These are phyloP conservation scores for Trifolium fragiferum DNA, from an alignment of 306 rosid species.

Conservation along the genomic window DNA sequence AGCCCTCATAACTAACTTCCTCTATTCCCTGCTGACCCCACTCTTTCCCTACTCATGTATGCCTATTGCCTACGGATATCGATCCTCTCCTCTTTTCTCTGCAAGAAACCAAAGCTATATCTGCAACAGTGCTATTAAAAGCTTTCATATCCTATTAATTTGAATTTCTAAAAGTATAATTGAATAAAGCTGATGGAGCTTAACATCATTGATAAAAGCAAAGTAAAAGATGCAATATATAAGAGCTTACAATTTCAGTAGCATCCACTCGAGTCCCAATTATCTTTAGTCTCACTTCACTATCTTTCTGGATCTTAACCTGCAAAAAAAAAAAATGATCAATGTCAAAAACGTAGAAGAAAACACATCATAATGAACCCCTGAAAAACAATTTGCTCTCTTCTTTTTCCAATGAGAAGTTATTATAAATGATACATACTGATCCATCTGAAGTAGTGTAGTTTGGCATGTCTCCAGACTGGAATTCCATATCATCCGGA, in stretches of 20 bases:
- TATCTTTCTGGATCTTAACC: conserved; percentile 98
- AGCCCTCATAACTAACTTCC: neutral
- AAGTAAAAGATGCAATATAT: conserved; percentile 17
- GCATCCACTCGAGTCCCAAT: conserved; percentile 98
- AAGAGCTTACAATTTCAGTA: conserved; percentile 80
- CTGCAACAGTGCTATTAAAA: conserved; percentile 2
- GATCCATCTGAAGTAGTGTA: conserved; percentile 99
- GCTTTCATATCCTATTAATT: conserved; percentile 27
- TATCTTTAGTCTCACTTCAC: conserved; percentile 96
- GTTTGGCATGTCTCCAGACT: conserved; percentile 91
- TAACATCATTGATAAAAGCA: conserved; percentile 26
- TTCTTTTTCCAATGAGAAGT: conserved; percentile 17
- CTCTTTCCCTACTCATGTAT: neutral
- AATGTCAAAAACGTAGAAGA: conserved; percentile 31
- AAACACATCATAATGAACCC: conserved; percentile 1
- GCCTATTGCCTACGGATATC: too few relatives aligned
- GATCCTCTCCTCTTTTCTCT: too few relatives aligned
- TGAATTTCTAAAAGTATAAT: conserved; percentile 15
- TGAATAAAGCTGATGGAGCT: conserved; percentile 31
- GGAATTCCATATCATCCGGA: conserved; percentile 99
- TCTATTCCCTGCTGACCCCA: neutral
- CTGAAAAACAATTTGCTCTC: neutral
- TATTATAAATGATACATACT: conserved; percentile 49
- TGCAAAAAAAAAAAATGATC: conserved; percentile 47
- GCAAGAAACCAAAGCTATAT: conserved; percentile 1